phyloP scores from a whole-genome alignment of 1,139 yeast species.

The Candida sp. region DNA sequence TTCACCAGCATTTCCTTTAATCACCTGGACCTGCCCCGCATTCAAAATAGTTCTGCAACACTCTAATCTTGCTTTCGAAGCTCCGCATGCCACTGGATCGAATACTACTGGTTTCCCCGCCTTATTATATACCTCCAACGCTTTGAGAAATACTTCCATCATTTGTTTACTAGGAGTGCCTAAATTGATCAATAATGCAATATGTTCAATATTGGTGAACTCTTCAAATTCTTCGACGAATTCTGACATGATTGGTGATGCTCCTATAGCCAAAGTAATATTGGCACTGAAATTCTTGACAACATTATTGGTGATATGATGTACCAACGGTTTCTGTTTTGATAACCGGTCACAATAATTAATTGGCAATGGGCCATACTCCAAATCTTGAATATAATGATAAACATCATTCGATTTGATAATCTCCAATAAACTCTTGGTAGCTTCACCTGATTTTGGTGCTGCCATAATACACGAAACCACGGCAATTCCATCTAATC shows the following conservation, averaged over 20 bases:
- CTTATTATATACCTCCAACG: constrained; percentile 57
- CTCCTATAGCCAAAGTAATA: constrained; percentile 82
- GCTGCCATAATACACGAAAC: constrained; percentile 86
- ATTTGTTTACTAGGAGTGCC: constrained; percentile 62
- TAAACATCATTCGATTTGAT: constrained; percentile 7
- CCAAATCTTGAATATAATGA: constrained; percentile 4
- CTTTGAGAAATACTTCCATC: constrained; percentile 45
- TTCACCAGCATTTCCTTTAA: constrained; percentile 90
- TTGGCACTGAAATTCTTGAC: constrained; percentile 89
- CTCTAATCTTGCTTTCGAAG: constrained; percentile 55
- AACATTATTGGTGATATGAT: constrained; percentile 88
- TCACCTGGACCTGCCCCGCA: constrained; percentile 61
- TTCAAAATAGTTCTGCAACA: constrained; percentile 50
- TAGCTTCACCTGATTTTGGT: constrained; percentile 52
- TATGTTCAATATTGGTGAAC: constrained; percentile 45
- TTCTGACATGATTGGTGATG: constrained; percentile 93
- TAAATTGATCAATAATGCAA: constrained; percentile 66
- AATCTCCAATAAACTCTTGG: constrained; percentile 27
- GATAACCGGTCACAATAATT: constrained; percentile 2
- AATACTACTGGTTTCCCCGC: constrained; percentile 62
- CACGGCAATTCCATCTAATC: constrained; percentile 77
- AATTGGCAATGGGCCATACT: background rate
- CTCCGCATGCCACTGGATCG: constrained; percentile 95
- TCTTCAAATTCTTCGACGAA: constrained; percentile 64
- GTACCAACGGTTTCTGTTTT: constrained; percentile 58